Evolutionary conservation across 2,329 filamentous ascomycete species (phyloP).

Genomic region (Aureobasidium zeae): DNA sequence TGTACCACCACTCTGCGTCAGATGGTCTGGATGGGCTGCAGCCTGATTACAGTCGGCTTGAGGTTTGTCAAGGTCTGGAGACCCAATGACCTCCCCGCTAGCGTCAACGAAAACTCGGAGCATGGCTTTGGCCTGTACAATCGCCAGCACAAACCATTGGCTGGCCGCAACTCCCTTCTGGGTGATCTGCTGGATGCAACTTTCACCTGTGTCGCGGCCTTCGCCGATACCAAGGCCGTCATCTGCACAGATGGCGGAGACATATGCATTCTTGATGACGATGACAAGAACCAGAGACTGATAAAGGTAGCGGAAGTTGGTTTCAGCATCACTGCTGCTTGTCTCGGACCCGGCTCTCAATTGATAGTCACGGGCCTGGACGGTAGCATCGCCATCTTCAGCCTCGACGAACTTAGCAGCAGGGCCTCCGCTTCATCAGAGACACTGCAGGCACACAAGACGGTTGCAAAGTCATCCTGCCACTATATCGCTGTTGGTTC

Average conservation of each 20-base stretch:
- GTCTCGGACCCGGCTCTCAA: slow-evolving; percentile 47
- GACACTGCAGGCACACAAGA: neutral
- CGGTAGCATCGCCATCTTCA: slow-evolving; percentile 44
- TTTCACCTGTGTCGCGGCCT: slow-evolving; percentile 66
- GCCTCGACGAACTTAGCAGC: slow-evolving; percentile 28
- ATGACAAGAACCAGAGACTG: slow-evolving; percentile 61
- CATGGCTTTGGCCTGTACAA: slow-evolving; percentile 16
- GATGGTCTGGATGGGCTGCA: slow-evolving; percentile 85
- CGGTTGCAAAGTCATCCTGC: neutral
- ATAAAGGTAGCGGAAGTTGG: slow-evolving; percentile 55
- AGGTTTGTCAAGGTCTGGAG: slow-evolving; percentile 92
- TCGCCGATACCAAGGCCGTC: slow-evolving; percentile 66
- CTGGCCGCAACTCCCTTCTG: slow-evolving; percentile 72
- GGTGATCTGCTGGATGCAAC: slow-evolving; percentile 72
- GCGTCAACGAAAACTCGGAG: slow-evolving; percentile 17
- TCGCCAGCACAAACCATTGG: slow-evolving; percentile 56
- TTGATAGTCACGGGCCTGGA: slow-evolving; percentile 62
- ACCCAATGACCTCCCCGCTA: slow-evolving; percentile 47
- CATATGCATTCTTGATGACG: slow-evolving; percentile 79
- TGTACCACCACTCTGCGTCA: slow-evolving; percentile 79
- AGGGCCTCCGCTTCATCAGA: slow-evolving; percentile 3
- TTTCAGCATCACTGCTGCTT: slow-evolving; percentile 60
- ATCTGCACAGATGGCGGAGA: slow-evolving; percentile 82
- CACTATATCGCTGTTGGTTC: slow-evolving; percentile 18
- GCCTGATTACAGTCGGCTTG: slow-evolving; percentile 75